Evolutionary conservation across 2,329 filamentous ascomycete species (phyloP), one percentile per base, ranked within the genome.

Genomic region (Verticillium klebahnii): DNA sequence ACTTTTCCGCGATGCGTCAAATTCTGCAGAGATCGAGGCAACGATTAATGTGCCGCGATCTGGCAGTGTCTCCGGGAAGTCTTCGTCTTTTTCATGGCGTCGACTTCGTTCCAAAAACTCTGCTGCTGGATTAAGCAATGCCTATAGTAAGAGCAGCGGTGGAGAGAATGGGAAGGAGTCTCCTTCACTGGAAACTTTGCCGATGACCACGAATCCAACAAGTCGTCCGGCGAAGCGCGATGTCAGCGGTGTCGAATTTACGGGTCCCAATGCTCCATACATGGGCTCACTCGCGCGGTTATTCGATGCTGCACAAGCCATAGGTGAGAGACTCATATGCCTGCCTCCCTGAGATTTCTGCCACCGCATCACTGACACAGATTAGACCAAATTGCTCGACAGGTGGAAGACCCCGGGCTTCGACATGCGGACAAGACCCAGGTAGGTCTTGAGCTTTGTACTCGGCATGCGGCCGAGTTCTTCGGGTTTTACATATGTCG

Each of bases 401-500:
- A 97, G 80, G 93, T 97, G 56, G 94, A 97, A 73, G 94, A 98
- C 72, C 94, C 94, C 6, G 94, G 94, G 11, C 84, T 98, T 60
- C 91, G 91, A 68, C 92, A 95, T 75, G 93, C 92, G 19, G 94
- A 93, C 68, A 93, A 92, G 70, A 98, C 95, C 9, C 93, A 97
- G 72, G 93, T 99, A 60, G 95, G 95, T 11, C 85, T 99, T 37
- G 95, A 99, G 77, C 84, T 99, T 50, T 95, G 92, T 73, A 93
- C 93, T 39, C 87, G 94, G 50, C 94, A 97, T 74, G 95, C 94
- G 8, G 92, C 94, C 37, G 95, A 99, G 76, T 99, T 99, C 76
- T 99, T 99, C 74, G 93, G 90, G 17, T 97, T 99, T 75, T 98
- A 95, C 74, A 85, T 99, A 32, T 97, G 94, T 75, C 89, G 95